Evolutionary conservation across 371 early-diverging fungal genomes (phyloP).

Genomic region (Zancudomyces culisetae): DNA sequence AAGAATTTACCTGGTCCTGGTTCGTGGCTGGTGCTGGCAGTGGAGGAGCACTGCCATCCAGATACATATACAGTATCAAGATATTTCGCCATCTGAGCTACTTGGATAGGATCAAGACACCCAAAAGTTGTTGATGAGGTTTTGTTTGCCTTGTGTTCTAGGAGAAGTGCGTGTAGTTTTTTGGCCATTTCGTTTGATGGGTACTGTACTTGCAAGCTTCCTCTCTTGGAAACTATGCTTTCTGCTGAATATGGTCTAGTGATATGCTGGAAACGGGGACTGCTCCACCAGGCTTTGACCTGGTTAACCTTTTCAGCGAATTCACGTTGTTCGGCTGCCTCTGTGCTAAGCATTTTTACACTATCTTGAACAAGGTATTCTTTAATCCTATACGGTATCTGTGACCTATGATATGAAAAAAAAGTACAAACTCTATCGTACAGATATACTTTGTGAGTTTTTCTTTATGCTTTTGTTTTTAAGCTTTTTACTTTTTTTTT

Average conservation of each 20-base stretch:
- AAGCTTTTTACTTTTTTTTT: too few species aligned
- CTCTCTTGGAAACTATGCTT: slow-evolving; percentile 77
- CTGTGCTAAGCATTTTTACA: neutral
- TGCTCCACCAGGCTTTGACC: slow-evolving; percentile 78
- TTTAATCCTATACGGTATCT: too few species aligned
- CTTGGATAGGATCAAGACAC: slow-evolving; percentile 78
- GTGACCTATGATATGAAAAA: too few species aligned
- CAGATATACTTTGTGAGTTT: too few species aligned
- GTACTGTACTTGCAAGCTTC: slow-evolving; percentile 50
- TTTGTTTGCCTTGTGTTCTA: slow-evolving; percentile 49
- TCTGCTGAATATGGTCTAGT: slow-evolving; percentile 85
- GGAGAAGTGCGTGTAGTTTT: slow-evolving; percentile 77
- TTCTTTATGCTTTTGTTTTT: too few species aligned
- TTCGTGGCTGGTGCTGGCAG: slow-evolving; percentile 91
- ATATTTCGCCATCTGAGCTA: slow-evolving; percentile 93
- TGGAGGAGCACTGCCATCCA: slow-evolving; percentile 96
- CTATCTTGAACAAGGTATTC: too few species aligned
- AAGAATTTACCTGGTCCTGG: slow-evolving; percentile 71
- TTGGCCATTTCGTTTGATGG: slow-evolving; percentile 76
- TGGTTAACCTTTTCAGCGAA: slow-evolving; percentile 60
- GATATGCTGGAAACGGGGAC: slow-evolving; percentile 55
- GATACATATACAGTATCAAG: slow-evolving; percentile 94
- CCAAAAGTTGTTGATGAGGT: slow-evolving; percentile 89
- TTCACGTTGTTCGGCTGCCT: slow-evolving; percentile 31
- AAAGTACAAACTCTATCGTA: too few species aligned